phyloP scores from a whole-genome alignment of 176 grass and related monocot species.

The Oryza punctata region DNA sequence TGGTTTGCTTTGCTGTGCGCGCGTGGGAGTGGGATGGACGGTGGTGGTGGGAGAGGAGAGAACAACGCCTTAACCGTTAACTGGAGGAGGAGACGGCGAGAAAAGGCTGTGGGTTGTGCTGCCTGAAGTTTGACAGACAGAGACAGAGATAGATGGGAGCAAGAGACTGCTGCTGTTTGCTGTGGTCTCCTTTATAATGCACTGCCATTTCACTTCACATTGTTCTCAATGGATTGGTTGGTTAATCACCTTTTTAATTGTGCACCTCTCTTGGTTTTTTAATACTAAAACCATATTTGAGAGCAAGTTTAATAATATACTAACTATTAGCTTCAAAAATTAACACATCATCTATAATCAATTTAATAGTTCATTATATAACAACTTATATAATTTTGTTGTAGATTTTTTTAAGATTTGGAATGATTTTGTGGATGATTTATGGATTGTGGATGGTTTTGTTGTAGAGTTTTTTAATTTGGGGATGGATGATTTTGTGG shows the following conservation, averaged over 20 bases:
- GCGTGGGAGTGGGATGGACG: neutral
- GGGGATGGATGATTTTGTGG: no score
- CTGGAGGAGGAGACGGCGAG: neutral
- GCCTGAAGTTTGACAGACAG: neutral
- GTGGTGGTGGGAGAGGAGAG: neutral
- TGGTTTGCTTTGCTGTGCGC: neutral
- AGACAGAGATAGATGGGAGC: neutral
- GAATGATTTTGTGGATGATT: no score
- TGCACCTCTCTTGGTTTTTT: neutral
- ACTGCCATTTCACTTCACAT: neutral
- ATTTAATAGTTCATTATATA: no score
- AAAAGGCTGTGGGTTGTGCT: neutral
- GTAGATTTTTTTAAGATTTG: no score
- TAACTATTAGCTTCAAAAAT: no score
- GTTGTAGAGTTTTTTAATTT: no score
- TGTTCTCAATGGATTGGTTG: neutral
- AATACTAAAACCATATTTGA: neutral
- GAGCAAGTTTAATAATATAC: no score
- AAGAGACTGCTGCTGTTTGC: neutral
- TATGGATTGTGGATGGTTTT: no score
- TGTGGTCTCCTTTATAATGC: neutral
- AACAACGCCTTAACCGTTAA: neutral
- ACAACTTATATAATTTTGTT: no score
- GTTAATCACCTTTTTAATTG: neutral
- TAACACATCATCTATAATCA: no score